Base-by-base conservation (phyloP, 2,329 filamentous ascomycete species). In the Ophidiomyces ophidiicola region DNA sequence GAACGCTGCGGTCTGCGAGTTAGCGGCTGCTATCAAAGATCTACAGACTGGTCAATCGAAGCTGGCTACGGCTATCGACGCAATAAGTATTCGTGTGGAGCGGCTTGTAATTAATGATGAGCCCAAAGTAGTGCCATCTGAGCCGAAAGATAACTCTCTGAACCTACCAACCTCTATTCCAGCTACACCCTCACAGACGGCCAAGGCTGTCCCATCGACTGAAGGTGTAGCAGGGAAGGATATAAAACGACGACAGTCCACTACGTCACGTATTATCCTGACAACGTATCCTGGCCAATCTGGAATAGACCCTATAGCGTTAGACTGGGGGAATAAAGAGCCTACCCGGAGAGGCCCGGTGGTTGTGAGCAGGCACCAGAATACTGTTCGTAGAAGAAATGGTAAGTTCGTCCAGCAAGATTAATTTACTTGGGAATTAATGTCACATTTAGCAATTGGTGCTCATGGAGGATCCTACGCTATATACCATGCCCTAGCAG, bases 261-360 rank as follows among this genome's bases (percentile, higher is more conserved):
- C 17, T n/a, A 68, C 67, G 26, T 74, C 71, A 31, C 76, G 76
- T 50, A 79, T 80, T 53, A 78, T 80, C 48, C 65, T 82, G 48
- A 82, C 79, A 36, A 94, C 87, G 4, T 94, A 96, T 61, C 88
- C 88, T 19, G 86, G 85, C 51, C 88, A 94, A 63, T 85, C 83
- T 48, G 88, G 88, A 46, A 88, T 96, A 60, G 83, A 93, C 48
- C 87, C 88, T n/a, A 66, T 94, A 36, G 75, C 78, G 15, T 76
- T 96, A 70, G 72, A 82, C 50, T 96, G 88, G 88, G 88, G 88
- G 36, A 76, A 84, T 40, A 64, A 72, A 39, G 82, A 93, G 57
- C 76, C 83, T 26, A 60, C 70, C 42, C 68, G 77, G 52, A 76
- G 88, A 60, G 90, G 88, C 1, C 88, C 88, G 3, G 82, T 96